Evolutionary conservation across 1,284 basidiomycete species (phyloP).

Genomic region (Thecaphora frezii): DNA sequence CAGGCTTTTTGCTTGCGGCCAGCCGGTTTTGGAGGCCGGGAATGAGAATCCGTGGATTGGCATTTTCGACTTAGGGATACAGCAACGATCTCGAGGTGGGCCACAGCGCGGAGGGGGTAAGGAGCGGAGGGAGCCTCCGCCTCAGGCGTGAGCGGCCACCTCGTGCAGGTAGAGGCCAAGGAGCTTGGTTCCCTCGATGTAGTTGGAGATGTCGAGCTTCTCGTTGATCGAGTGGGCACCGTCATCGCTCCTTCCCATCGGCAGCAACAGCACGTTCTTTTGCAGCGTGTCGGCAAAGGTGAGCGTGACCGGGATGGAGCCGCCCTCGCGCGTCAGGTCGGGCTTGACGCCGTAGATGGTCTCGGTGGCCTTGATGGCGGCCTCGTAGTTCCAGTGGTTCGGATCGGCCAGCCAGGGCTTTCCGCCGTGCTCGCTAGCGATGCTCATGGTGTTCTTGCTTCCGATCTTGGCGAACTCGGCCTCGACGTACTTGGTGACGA

Average conservation of each 20-base stretch:
- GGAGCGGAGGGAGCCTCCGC: too few species aligned
- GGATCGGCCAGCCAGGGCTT: conserved; percentile 58
- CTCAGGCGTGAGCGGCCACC: conserved; percentile 63
- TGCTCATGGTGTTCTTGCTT: conserved; percentile 54
- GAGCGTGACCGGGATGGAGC: conserved; percentile 92
- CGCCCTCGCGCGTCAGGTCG: conserved; percentile 89
- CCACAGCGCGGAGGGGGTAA: too few species aligned
- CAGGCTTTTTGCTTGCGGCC: too few species aligned
- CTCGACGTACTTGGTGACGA: conserved; percentile 52
- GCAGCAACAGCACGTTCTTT: conserved; percentile 74
- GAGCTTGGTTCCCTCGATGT: conserved; percentile 72
- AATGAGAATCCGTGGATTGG: too few species aligned
- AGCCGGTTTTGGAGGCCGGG: too few species aligned
- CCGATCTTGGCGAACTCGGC: conserved; percentile 52
- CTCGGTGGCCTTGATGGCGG: conserved; percentile 82
- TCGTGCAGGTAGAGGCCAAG: conserved; percentile 83
- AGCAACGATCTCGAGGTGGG: too few species aligned
- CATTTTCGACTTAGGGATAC: too few species aligned
- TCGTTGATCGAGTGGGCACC: conserved; percentile 94
- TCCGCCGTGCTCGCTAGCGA: conserved; percentile 50
- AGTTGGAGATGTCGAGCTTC: conserved; percentile 90
- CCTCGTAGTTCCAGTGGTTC: conserved; percentile 89
- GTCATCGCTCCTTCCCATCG: conserved; percentile 76
- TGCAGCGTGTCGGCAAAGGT: conserved; percentile 77
- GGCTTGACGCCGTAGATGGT: conserved; percentile 78